Evolutionary conservation across 169 alveolate species (phyloP).

Genomic region (Toxoplasma gondii): DNA sequence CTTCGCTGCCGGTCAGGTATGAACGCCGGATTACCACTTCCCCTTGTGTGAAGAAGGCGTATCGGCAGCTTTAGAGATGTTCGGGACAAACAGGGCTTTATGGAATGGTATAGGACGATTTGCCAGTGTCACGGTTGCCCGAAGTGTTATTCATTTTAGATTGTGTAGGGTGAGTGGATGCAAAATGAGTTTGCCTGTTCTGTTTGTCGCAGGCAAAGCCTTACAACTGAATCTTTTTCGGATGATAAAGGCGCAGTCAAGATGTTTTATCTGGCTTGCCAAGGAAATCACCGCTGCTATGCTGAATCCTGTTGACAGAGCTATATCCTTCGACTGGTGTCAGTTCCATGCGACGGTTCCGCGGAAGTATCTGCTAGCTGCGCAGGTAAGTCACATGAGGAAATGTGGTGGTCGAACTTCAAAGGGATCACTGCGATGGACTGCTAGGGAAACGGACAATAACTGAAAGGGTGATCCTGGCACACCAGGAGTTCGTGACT

Average conservation of each 20-base stretch:
- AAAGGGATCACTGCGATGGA: no score
- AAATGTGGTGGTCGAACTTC: no score
- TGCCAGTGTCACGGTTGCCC: background rate
- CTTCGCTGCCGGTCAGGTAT: slow-evolving; percentile 10
- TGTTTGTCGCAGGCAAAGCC: background rate
- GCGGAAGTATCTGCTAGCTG: slow-evolving; percentile 14
- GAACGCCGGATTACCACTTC: background rate
- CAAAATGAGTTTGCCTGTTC: background rate
- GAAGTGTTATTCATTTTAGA: background rate
- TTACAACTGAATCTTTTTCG: background rate
- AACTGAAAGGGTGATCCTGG: no score
- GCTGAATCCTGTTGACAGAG: slow-evolving; percentile 1
- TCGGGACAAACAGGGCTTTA: no score
- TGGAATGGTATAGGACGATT: no score
- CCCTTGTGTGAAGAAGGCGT: background rate
- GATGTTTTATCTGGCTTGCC: background rate
- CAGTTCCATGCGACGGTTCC: slow-evolving; percentile 9
- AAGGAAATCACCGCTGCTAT: slow-evolving; percentile 16
- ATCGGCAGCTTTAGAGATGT: background rate
- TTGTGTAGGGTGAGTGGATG: background rate
- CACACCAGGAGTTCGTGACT: no score
- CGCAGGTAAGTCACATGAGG: background rate
- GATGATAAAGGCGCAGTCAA: slow-evolving; percentile 37
- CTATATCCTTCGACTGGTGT: background rate
- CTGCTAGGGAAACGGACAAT: no score